Percentiles rank a stretch among this genome's conserved stretches.
Evolutionary conservation across 2,329 filamentous ascomycete genomes (phyloP).

Genomic region (Penicillium rolfsii): DNA sequence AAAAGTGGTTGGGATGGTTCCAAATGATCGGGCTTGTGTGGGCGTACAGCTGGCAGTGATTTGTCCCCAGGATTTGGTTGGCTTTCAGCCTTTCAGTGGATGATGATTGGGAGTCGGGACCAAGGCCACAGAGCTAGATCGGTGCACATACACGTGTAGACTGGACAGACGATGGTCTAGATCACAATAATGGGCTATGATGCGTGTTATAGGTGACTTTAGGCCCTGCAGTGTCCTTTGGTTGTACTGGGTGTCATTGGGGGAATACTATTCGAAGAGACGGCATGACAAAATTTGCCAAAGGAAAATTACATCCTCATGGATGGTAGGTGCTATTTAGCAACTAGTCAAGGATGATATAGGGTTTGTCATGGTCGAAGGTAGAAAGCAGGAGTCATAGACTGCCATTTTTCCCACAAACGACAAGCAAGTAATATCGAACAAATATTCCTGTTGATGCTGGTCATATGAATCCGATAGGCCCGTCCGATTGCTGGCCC

Average conservation of each 20-base stretch:
- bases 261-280: not conserved
- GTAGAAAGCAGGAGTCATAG: not conserved
- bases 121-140: not conserved
- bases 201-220: too few relatives aligned
- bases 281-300: not conserved
- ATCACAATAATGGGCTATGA: not conserved
- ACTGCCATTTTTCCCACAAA: not conserved
- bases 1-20: slow-evolving; percentile 13
- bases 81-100: not conserved
- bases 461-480: not conserved
- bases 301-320: too few relatives aligned
- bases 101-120: not conserved
- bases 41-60: slow-evolving; percentile 3
- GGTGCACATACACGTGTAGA: slow-evolving; percentile 9
- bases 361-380: not conserved
- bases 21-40: slow-evolving; percentile 7
- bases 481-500: not conserved
- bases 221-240: not conserved
- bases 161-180: not conserved
- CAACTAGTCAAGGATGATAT: not conserved
- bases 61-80: slow-evolving; percentile 2
- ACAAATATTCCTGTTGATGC: not conserved
- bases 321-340: not conserved
- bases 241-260: not conserved
- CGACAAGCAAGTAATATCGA: not conserved